Percentiles rank a stretch among this genome's conserved stretches.
Evolutionary conservation across 495 filamentous ascomycete species (phyloP).

Genomic region (Daldinia grandis): DNA sequence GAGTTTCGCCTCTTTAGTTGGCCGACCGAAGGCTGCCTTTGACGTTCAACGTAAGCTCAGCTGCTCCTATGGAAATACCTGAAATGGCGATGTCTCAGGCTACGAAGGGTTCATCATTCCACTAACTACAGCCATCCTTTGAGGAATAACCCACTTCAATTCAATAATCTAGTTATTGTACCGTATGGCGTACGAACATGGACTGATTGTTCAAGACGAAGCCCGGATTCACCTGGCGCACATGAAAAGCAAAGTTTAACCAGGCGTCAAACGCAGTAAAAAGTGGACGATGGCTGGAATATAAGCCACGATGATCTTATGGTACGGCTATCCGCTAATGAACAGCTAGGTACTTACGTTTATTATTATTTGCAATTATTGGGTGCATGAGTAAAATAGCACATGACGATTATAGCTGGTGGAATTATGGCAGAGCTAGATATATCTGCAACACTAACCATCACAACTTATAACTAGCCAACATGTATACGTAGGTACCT

Average conservation of each 20-base stretch:
- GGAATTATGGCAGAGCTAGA: neutral
- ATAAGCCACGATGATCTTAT: conserved; percentile 29
- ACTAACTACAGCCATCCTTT: conserved; percentile 31
- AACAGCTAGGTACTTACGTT: neutral
- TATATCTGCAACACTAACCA: neutral
- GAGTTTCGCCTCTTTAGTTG: conserved; percentile 38
- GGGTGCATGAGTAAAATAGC: neutral
- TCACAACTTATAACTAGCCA: neutral
- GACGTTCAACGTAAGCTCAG: conserved; percentile 45
- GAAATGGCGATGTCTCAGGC: conserved; percentile 40
- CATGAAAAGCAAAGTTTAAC: conserved; percentile 28
- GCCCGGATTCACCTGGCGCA: conserved; percentile 15
- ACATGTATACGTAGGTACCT: neutral
- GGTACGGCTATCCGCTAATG: conserved; percentile 1
- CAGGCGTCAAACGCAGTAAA: conserved; percentile 22
- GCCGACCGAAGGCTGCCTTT: conserved; percentile 16
- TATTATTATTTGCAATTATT: neutral
- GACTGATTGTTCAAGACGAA: conserved; percentile 27
- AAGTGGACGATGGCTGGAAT: conserved; percentile 26
- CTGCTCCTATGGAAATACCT: conserved; percentile 41
- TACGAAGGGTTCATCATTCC: conserved; percentile 45
- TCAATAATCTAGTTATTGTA: conserved; percentile 38
- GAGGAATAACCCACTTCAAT: conserved; percentile 38
- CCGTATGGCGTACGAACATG: conserved; percentile 37
- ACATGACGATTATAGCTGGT: neutral